These are phyloP conservation scores for Curvularia hawaiiensis DNA, from an alignment of 2,329 filamentous ascomycete species.

Conservation along the genomic window DNA sequence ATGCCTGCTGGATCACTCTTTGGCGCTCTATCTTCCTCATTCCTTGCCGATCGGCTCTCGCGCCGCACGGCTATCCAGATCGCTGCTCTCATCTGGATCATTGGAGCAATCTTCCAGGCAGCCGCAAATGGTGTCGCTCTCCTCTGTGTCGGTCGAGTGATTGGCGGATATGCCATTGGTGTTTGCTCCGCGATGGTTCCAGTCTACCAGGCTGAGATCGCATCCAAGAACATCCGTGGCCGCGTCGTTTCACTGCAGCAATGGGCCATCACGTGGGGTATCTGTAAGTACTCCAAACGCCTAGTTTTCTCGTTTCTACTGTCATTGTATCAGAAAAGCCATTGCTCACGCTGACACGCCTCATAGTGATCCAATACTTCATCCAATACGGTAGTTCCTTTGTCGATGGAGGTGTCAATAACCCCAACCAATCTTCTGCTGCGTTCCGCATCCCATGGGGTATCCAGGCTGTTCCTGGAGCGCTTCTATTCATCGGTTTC, in stretches of 20 bases:
- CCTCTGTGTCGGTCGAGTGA: constrained; percentile 65
- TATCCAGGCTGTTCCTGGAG: constrained; percentile 50
- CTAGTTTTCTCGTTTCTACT: too few relatives aligned
- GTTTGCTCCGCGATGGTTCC: constrained; percentile 91
- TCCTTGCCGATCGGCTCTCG: constrained; percentile 54
- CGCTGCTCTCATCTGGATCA: constrained; percentile 52
- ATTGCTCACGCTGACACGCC: constrained; percentile 12
- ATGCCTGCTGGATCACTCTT: constrained; percentile 58
- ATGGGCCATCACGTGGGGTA: constrained; percentile 66
- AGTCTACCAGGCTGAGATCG: constrained; percentile 90
- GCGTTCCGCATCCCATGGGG: constrained; percentile 52
- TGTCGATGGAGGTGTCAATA: constrained; percentile 52
- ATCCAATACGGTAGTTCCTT: constrained; percentile 68
- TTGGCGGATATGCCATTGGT: constrained; percentile 85
- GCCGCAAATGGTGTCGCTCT: constrained; percentile 47
- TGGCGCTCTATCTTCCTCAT: constrained; percentile 53
- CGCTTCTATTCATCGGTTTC: constrained; percentile 47
- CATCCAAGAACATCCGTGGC: constrained; percentile 54
- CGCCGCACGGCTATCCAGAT: constrained; percentile 52
- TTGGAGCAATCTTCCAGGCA: constrained; percentile 51
- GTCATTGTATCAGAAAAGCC: too few relatives aligned
- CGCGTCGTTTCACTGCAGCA: constrained; percentile 65
- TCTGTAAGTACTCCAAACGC: constrained; percentile 45
- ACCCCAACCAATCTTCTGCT: constrained; percentile 51
- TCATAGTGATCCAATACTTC: constrained; percentile 62